These are phyloP conservation scores for Cylindrodendrum hubeiense DNA, from an alignment of 2,329 filamentous ascomycete species.

Conservation along the genomic window DNA sequence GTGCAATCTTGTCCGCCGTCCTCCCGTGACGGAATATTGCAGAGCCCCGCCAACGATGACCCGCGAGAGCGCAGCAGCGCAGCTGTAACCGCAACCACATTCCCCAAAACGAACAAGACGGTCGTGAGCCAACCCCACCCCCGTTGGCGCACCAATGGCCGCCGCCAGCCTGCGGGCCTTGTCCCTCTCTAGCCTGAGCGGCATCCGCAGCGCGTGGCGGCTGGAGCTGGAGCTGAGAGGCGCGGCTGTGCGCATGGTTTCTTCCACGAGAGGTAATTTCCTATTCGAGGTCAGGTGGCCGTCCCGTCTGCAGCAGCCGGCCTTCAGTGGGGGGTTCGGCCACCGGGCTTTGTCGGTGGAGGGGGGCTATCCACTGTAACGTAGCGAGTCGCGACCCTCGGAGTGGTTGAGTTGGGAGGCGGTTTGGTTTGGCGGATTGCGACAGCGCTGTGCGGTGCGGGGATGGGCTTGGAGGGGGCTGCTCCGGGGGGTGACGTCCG, in stretches of 20 bases:
- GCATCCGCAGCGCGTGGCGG: slow-evolving; percentile 29
- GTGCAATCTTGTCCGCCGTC: neutral
- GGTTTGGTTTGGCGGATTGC: neutral
- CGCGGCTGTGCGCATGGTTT: slow-evolving; percentile 31
- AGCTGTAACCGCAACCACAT: neutral
- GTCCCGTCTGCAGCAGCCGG: neutral
- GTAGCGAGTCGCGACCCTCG: neutral
- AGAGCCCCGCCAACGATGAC: neutral
- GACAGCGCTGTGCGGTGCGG: slow-evolving; percentile 2
- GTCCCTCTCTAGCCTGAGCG: slow-evolving; percentile 10
- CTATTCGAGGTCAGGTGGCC: slow-evolving; percentile 25
- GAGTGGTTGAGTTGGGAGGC: neutral
- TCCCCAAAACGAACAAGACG: neutral
- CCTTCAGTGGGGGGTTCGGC: neutral
- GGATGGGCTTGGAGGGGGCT: neutral
- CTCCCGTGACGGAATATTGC: neutral
- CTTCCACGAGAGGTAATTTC: slow-evolving; percentile 29
- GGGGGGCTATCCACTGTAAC: neutral
- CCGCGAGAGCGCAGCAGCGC: neutral
- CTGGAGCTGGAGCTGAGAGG: slow-evolving; percentile 40
- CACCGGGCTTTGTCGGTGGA: no score
- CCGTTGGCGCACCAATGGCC: slow-evolving; percentile 40
- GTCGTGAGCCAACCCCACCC: neutral
- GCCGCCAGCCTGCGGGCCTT: neutral
- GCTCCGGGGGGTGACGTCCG: slow-evolving; percentile 10